Base-by-base conservation (phyloP, 1,284 basidiomycete species). In the Somion occarium region DNA sequence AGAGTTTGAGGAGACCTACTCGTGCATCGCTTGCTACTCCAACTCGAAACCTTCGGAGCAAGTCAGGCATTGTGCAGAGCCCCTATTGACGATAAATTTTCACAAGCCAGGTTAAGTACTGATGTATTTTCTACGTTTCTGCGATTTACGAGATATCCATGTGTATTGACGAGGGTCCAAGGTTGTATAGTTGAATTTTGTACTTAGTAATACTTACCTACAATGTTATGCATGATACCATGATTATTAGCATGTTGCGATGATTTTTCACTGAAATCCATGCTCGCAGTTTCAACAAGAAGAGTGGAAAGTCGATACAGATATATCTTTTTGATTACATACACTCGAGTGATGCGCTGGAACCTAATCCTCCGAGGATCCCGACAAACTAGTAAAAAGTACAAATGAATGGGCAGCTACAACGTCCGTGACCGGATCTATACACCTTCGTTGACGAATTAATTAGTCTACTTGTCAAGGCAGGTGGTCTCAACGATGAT, bases 401-500 rank as follows among this genome's bases (percentile, higher is more conserved):
- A 48, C 38, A 37, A 34, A 48, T 19, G 34, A 15, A 42, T 13
- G 27, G 24, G 37, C 13, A 39, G 18, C 38, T 27, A 26, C 23
- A 49, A 19, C 5, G 5, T 15, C 5, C 13, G 38, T 15, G 5
- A 22, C 39, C 24, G 22, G 13, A 19, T 23, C 42, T 43, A 13
- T 13, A 22, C 42, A 22, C 19, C 39, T 43, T 34, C 30, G 15
- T 34, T 7, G 15, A 34, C 15, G 7, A 43, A 23, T 7, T 9
- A 43, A 43, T 43, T 22, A 22, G 42, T 43, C 24, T 19, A 24
- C 42, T 39, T 39, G 55, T 65, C 59, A 57, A 88, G 73, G 64
- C 82, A 60, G 53, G 91, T 95, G 49, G 96, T 98, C 79, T 97
- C 92, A 56, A 95, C 90, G 59, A 98, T 88, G 71, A 96, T 97